Evolutionary conservation across 2,329 filamentous ascomycete genomes (phyloP), one percentile per base, ranked within the genome.

Genomic region (Metarhizium anisopliae): DNA sequence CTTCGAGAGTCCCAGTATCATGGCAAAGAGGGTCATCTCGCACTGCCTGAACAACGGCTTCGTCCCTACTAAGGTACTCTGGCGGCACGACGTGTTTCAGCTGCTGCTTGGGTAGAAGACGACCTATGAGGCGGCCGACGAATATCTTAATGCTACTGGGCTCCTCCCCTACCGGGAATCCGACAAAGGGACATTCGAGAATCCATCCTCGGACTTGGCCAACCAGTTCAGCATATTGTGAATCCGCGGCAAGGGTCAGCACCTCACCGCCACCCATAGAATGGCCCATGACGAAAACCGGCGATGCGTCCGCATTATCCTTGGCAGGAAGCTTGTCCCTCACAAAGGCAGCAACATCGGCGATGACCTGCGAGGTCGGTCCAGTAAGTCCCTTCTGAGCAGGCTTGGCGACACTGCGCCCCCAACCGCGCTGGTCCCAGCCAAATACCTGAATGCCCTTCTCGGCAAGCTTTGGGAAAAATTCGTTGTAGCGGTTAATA

Each of bases 341-440:
- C 61, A 94, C 77, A 68, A 96, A 90, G 47, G 85, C 84, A 11
- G 84, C 88, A 55, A 96, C 84, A 69, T 96, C 92, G 56, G 80
- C 77, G 49, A 95, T 74, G 56, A 96, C 89, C 55, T 77, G 80
- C 2, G 77, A 60, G 2, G 91, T 95, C 6, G 86, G 79, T 6
- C 92, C 92, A 2, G 88, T 89, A 55, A 83, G 76, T 52, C 92
- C 92, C 63, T 77, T 79, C 59, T 93, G 80, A 13, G 80, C 71
- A 25, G 81, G 74, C 53, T 75, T 77, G 42, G 72, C 76, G 25
- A 86, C 88, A 54, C 83, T 88, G 55, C 82, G 84, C 58, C 92
- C 92, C 91, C 91, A 96, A 68, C 92, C 91, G 68, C 84, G 85
- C 76, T 96, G 92, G 70, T 96, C 92, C 68, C 92, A 89, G 59